These are phyloP conservation scores for Myxozyma lipomycoides DNA, from an alignment of 805 yeast species.

Conservation along the genomic window DNA sequence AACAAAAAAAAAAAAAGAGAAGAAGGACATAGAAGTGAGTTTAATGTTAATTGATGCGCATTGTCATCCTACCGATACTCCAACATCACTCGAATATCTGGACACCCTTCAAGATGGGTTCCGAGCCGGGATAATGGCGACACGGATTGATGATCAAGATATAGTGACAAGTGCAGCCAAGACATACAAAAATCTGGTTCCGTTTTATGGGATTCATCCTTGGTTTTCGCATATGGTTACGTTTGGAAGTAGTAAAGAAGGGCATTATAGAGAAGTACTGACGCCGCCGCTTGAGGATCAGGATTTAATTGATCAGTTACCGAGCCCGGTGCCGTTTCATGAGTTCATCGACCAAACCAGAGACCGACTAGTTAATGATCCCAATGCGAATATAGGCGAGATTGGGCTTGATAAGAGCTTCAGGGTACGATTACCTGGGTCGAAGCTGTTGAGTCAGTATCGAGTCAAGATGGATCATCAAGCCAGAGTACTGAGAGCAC, in stretches of 20 bases:
- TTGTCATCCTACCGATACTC: constrained; percentile 41
- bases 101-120: constrained; percentile 19
- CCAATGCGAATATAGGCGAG: constrained; percentile 68
- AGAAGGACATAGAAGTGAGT: too few species aligned
- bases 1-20: too few species aligned
- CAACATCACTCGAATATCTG: constrained; percentile 16
- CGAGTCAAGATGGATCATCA: constrained; percentile 69
- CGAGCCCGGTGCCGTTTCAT: constrained; percentile 53
- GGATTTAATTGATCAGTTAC: constrained; percentile 40
- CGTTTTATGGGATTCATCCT: constrained; percentile 59
- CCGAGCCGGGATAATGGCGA: constrained; percentile 37
- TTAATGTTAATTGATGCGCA: constrained; percentile 38
- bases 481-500: constrained; percentile 45
- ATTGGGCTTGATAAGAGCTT: constrained; percentile 83
- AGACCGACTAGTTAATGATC: constrained; percentile 34
- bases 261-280: constrained; percentile 59
- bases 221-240: constrained; percentile 75
- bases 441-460: constrained; percentile 38
- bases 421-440: constrained; percentile 44
- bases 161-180: constrained; percentile 34
- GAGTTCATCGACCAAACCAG: constrained; percentile 39
- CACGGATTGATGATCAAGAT: constrained; percentile 37
- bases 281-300: constrained; percentile 37
- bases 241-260: constrained; percentile 37
- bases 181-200: constrained; percentile 34